phyloP scores from a whole-genome alignment of 768 basidiomycete genomes.

The Phanerochaete carnosa region DNA sequence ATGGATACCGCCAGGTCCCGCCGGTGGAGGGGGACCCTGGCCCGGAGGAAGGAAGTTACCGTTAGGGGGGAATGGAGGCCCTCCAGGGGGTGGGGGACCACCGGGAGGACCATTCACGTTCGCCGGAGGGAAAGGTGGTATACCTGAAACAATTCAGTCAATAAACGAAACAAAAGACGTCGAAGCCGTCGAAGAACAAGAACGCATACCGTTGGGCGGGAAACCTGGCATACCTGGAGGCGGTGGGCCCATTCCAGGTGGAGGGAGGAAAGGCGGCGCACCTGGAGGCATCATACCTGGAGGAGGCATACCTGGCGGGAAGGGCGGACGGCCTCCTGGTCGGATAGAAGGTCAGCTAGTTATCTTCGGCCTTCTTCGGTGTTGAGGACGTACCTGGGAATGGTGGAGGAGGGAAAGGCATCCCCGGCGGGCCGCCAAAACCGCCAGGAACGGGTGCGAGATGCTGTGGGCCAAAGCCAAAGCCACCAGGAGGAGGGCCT shows the following conservation, averaged over 20 bases:
- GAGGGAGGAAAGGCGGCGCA: constrained; percentile 71
- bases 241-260: constrained; percentile 28
- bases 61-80: constrained; percentile 30
- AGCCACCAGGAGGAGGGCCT: constrained; percentile 84
- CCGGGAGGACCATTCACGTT: constrained; percentile 16
- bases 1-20: constrained; percentile 70
- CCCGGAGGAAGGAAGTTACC: constrained; percentile 18
- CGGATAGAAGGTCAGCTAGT: background rate
- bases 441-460: constrained; percentile 38
- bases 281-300: constrained; percentile 55
- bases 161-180: background rate
- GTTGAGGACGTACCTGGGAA: constrained; percentile 20
- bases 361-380: background rate
- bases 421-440: constrained; percentile 49
- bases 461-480: constrained; percentile 83
- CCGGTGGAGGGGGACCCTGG: constrained; percentile 26
- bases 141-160: constrained; percentile 24
- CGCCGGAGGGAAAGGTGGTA: constrained; percentile 40
- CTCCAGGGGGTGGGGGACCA: constrained; percentile 8
- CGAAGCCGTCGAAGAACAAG: constrained; percentile 1
- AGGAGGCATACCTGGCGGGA: constrained; percentile 60
- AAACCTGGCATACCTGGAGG: constrained; percentile 20
- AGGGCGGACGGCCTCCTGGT: constrained; percentile 54
- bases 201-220: constrained; percentile 20
- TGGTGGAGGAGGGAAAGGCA: constrained; percentile 47